Conservation (phyloP, 106 monocot species). For the Amphibolis antarctica region DNA sequence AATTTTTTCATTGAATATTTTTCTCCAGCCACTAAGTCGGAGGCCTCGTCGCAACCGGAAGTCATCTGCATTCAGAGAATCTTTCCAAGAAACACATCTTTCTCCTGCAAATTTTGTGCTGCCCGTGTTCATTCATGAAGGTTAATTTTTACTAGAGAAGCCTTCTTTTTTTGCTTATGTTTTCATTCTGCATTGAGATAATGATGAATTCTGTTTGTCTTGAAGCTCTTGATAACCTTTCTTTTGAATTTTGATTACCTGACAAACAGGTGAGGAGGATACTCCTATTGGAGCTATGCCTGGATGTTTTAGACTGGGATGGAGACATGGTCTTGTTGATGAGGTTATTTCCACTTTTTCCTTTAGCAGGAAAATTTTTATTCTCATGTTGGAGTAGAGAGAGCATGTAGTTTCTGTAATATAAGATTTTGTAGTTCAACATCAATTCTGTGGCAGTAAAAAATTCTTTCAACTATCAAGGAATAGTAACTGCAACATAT, state of each 20-base stretch:
- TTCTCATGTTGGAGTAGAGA: too few species aligned
- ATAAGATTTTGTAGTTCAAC: too few species aligned
- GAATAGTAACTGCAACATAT: too few species aligned
- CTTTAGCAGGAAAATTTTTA: too few species aligned
- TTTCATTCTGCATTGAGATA: neutral
- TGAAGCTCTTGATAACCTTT: neutral
- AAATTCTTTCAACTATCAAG: too few species aligned
- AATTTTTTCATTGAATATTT: neutral
- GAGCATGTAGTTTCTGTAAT: too few species aligned
- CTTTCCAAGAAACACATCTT: constrained; percentile 79
- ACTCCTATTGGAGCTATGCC: constrained; percentile 98
- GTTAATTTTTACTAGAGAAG: constrained; percentile 11
- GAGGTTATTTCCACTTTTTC: constrained; percentile 35
- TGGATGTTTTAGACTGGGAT: constrained; percentile 89
- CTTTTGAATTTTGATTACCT: neutral
- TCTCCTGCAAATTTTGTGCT: constrained; percentile 83
- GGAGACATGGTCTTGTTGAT: constrained; percentile 91
- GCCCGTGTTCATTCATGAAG: constrained; percentile 98
- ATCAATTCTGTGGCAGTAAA: too few species aligned
- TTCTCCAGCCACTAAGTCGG: constrained; percentile 38
- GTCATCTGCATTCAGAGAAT: constrained; percentile 49
- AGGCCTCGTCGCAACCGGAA: constrained; percentile 89
- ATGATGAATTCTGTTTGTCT: neutral
- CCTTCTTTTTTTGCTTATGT: neutral
- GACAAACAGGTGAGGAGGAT: constrained; percentile 63